Evolutionary conservation across 176 grass and related monocot genomes (phyloP), one percentile per base, ranked within the genome.

Genomic region (Poa annua): DNA sequence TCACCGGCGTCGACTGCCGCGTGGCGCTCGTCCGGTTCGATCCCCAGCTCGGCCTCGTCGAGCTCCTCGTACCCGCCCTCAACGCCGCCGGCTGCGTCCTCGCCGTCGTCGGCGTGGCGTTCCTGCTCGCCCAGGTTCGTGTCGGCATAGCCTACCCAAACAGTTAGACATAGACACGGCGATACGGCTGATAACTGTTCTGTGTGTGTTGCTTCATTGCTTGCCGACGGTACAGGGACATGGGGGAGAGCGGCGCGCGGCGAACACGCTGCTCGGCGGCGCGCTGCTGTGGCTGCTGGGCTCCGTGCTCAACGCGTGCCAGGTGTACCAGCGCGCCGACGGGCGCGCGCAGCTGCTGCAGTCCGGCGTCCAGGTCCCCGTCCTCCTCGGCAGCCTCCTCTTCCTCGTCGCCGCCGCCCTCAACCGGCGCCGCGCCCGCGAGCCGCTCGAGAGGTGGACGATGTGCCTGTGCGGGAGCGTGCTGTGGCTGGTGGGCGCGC

Each of bases 281-380:
- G 82, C 96, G 38, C 34, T 83, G 3, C 34, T 95, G 16, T 98
- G 96, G 96, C 5, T 90, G 38, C 16, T 95, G 14, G 92, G 92
- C 7, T 88, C 92, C 0, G 68, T 84, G 25, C 85, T 81, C 41
- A 95, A 93, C 76, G n/a, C 88, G 22, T 95, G 96, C 85, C 92
- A 98, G 88, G 84, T 88, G 33, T 98, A 98, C 80, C 90, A 95
- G 88, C 86, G 90, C 66, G 87, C 89, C n/a, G 88, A 95, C 56
- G 84, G 85, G 35, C 86, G 83, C 8, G 94, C 92, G 71, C 96
- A 95, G 89, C 83, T 95, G 24, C 87, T 95, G 49, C 96, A 98
- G 80, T 80, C 96, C 21, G 51, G 76, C 79, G 90, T 95, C 12
- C 84, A 91, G 72, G 76, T 98, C 22, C 96, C 96, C 2, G 71